A percentile compares a stretch with the other conserved stretches of the same genome.
These are phyloP conservation scores for Lasiodiplodia theobromae DNA, from an alignment of 2,329 filamentous ascomycete genomes.

Conservation along the genomic window DNA sequence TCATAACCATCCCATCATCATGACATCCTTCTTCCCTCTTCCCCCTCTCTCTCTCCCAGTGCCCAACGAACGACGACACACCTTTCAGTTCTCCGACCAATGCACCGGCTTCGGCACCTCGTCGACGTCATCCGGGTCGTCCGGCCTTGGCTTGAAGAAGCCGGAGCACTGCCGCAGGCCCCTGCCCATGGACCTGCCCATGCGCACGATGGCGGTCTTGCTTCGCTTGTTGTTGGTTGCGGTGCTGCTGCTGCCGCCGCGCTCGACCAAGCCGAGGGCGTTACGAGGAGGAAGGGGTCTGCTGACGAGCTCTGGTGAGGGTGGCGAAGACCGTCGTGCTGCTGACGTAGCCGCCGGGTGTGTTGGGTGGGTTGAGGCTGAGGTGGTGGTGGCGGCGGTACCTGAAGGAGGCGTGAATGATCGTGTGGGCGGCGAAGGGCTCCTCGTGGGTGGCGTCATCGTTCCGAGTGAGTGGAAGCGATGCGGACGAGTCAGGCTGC, in stretches of 20 bases:
- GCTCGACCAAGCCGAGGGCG: neutral
- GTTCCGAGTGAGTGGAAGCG: neutral
- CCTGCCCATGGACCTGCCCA: neutral
- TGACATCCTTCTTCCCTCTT: too few species aligned
- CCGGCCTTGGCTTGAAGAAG: constrained; percentile 1
- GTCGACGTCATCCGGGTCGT: constrained; percentile 36
- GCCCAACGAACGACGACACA: neutral
- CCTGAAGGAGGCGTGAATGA: neutral
- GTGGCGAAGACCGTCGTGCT: neutral
- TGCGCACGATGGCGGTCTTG: neutral
- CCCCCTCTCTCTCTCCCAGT: too few species aligned
- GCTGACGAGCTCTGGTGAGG: neutral
- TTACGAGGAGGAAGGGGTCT: neutral
- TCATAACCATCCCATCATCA: neutral
- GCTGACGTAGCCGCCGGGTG: neutral
- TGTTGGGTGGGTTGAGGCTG: neutral
- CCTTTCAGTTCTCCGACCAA: constrained; percentile 36
- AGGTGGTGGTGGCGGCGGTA: neutral
- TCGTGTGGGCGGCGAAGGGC: neutral
- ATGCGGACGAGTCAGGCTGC: neutral
- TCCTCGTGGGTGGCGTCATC: neutral
- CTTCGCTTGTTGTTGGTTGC: neutral
- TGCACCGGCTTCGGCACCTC: constrained; percentile 39
- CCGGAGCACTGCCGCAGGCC: neutral
- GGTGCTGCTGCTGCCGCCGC: neutral